Evolutionary conservation across 441 rosid genomes (phyloP).

Genomic region (Eutrema salsugineum): DNA sequence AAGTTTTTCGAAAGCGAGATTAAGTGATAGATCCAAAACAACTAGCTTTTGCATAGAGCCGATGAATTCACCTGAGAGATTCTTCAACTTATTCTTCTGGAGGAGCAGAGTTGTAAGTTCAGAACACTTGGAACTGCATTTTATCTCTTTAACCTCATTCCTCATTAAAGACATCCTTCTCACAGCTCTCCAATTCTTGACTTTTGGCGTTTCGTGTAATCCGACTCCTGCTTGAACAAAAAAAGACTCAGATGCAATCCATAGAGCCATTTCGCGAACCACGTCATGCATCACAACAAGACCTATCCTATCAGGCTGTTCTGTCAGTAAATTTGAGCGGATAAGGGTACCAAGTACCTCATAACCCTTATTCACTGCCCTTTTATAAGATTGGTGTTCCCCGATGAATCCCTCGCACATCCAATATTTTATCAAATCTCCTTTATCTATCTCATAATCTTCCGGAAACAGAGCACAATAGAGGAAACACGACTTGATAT

Average conservation of each 20-base stretch:
- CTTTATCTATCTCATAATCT: background rate
- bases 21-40: slow-evolving; percentile 18
- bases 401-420: slow-evolving; percentile 28
- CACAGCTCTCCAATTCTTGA: too few relatives aligned
- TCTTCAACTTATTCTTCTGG: background rate
- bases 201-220: too few relatives aligned
- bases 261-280: background rate
- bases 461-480: slow-evolving; percentile 31
- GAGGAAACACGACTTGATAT: too few relatives aligned
- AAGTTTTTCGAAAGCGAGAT: background rate
- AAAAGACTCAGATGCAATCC: background rate
- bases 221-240: too few relatives aligned
- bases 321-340: slow-evolving; percentile 28
- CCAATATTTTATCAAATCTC: slow-evolving; percentile 22
- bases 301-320: accelerated
- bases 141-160: slow-evolving; percentile 11
- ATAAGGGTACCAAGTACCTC: slow-evolving; percentile 21
- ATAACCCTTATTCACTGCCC: slow-evolving; percentile 7
- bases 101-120: slow-evolving; percentile 28
- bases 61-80: slow-evolving; percentile 3
- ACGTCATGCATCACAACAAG: background rate
- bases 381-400: background rate
- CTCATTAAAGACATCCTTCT: slow-evolving; percentile 24
- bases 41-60: slow-evolving; percentile 15
- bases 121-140: background rate